Conservation (phyloP, 2,329 filamentous ascomycete genomes). For the Amylocarpus encephaloides region DNA sequence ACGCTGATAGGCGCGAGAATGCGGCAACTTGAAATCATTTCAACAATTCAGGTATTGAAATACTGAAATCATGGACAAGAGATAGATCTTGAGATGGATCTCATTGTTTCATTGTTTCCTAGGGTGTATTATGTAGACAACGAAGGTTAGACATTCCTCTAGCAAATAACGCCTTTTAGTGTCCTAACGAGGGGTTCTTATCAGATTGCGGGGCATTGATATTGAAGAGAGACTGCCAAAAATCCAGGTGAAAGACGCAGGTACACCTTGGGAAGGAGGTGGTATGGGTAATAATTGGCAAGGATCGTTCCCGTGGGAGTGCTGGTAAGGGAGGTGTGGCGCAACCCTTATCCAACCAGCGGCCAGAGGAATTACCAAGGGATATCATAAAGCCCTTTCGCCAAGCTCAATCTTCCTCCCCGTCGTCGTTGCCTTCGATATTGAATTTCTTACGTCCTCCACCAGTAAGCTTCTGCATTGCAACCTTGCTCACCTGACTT, state of each 20-base stretch:
- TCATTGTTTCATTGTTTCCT: constrained; percentile 7
- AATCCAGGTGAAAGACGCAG: constrained; percentile 1
- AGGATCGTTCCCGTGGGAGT: background rate
- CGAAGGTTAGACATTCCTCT: constrained; percentile 4
- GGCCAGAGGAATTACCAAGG: constrained; percentile 8
- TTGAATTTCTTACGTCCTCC: constrained; percentile 82
- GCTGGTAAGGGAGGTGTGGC: constrained; percentile 12
- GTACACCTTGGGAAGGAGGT: constrained; percentile 2
- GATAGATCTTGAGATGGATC: background rate
- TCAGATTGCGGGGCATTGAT: constrained; percentile 5
- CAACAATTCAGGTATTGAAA: background rate
- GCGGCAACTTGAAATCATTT: constrained; percentile 4
- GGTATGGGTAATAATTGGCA: constrained; percentile 1
- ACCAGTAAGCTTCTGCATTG: constrained; percentile 79
- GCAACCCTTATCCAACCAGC: background rate
- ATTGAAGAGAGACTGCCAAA: constrained; percentile 5
- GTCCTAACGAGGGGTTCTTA: constrained; percentile 5
- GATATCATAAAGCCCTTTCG: constrained; percentile 11
- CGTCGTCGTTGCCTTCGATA: constrained; percentile 64
- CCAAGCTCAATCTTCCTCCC: constrained; percentile 39
- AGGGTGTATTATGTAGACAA: constrained; percentile 7
- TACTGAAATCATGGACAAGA: background rate
- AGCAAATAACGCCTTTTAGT: background rate
- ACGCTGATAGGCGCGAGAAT: constrained; percentile 3
- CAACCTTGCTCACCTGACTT: constrained; percentile 83